Evolutionary conservation across 768 basidiomycete genomes (phyloP), one percentile per base, ranked within the genome.

Genomic region (Leccinellum albellum): DNA sequence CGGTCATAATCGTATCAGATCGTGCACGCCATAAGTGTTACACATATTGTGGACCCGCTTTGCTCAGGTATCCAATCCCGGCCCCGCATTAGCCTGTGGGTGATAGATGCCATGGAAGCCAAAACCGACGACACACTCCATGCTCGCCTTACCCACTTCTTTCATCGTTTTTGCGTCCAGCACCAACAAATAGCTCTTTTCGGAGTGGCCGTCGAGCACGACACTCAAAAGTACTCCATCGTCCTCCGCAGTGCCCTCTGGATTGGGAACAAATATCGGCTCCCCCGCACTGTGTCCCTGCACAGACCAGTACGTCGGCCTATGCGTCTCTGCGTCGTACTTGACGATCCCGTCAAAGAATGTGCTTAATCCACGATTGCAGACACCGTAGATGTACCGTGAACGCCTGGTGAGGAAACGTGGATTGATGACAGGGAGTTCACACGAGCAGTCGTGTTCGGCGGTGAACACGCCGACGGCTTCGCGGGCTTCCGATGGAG

Each of bases 181-280:
- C 13, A 75, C 73, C 28, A 76, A 66, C 20, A 76, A 57, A 54
- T 69, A 71, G 29, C 76, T 76, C 62, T 61, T 66, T 45, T 61
- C 69, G 13, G 57, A 17, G 15, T 57, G 60, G 8, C 67, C 73
- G 31, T 77, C 70, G 17, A 76, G 66, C 29, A 74, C 74, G 15
- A 76, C 70, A n/a, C 59, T 73, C 51, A 77, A 51, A 23, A 76
- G 61, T 2, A 76, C 73, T 0, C 76, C 75, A 12, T 70, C 73
- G 50, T 76, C 76, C 47, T 76, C 75, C 0, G 51, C 57, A 0
- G 55, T 58, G 17, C 63, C 65, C 20, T 67, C 46, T 0, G 75
- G 73, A n/a, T 70, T 47, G 1, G 66, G 51, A 12, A 75, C 65
- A 31, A 76, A 77, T 40, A 77, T 72, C 17, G 76, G 71, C 59